phyloP scores from a whole-genome alignment of 352 stramenopile genomes.

The Elongisporangium undulatum region DNA sequence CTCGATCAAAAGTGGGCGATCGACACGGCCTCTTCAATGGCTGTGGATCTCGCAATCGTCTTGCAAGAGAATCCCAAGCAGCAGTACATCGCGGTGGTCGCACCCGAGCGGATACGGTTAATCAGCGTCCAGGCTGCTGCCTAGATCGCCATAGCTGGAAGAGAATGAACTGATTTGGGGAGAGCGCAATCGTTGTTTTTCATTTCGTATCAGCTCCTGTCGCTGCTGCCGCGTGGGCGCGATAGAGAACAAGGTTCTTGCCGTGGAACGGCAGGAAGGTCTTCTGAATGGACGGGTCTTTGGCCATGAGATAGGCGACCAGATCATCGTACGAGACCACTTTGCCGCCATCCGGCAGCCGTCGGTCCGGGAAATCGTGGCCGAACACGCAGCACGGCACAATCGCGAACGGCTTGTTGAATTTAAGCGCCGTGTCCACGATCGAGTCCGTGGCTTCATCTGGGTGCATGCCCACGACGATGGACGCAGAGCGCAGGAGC shows the following conservation, averaged over 20 bases:
- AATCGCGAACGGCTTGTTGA: constrained; percentile 92
- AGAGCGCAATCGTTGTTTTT: background rate
- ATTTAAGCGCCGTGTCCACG: constrained; percentile 87
- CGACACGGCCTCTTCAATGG: background rate
- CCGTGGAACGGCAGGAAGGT: constrained; percentile 74
- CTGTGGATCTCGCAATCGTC: background rate
- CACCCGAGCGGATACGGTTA: background rate
- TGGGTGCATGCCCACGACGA: constrained; percentile 93
- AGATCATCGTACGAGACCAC: constrained; percentile 80
- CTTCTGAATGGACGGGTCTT: constrained; percentile 53
- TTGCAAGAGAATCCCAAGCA: background rate
- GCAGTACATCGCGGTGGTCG: background rate
- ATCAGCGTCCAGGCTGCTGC: background rate
- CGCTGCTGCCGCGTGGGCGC: constrained; percentile 7
- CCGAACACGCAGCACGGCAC: constrained; percentile 97
- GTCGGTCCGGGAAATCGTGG: constrained; percentile 82
- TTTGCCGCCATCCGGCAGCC: constrained; percentile 29
- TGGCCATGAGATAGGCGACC: constrained; percentile 72
- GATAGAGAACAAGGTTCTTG: constrained; percentile 83
- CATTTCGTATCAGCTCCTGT: background rate
- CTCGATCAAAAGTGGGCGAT: constrained; percentile 18
- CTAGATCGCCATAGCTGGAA: background rate
- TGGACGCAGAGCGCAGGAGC: constrained; percentile 67
- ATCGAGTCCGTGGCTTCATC: constrained; percentile 95
- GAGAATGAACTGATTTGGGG: background rate